Conservation (phyloP, 2,329 filamentous ascomycete genomes). For the Chrysoporthe austroafricana region DNA sequence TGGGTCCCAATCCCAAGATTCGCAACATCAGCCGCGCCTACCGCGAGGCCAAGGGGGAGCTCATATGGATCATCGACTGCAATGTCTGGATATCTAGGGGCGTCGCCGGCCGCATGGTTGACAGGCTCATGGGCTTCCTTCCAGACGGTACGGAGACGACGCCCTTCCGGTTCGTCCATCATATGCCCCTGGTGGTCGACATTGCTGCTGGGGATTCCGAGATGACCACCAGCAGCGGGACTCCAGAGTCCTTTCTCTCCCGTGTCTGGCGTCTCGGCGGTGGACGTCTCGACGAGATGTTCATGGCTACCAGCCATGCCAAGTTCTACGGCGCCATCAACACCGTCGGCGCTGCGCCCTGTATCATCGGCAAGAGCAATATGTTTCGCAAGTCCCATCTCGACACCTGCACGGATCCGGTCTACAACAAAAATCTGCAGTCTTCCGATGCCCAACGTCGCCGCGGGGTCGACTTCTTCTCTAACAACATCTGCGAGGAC, state of each 20-base stretch:
- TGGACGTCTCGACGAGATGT: slow-evolving; percentile 88
- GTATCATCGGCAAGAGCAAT: slow-evolving; percentile 94
- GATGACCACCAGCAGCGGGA: background rate
- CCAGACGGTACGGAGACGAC: slow-evolving; percentile 50
- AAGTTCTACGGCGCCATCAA: slow-evolving; percentile 99
- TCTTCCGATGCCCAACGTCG: slow-evolving; percentile 48
- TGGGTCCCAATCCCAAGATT: slow-evolving; percentile 98
- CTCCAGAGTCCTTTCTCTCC: background rate
- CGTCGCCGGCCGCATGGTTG: slow-evolving; percentile 85
- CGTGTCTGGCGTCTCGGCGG: slow-evolving; percentile 58
- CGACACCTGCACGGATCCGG: slow-evolving; percentile 67
- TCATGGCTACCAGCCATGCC: slow-evolving; percentile 89
- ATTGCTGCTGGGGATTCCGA: slow-evolving; percentile 41
- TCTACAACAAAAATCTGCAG: slow-evolving; percentile 47
- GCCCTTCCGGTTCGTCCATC: slow-evolving; percentile 91
- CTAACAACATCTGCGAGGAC: slow-evolving; percentile 95
- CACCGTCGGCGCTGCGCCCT: slow-evolving; percentile 85
- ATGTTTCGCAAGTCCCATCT: slow-evolving; percentile 97
- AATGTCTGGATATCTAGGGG: slow-evolving; percentile 89
- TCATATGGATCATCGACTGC: slow-evolving; percentile 95
- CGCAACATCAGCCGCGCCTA: slow-evolving; percentile 95
- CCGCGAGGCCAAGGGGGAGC: slow-evolving; percentile 80
- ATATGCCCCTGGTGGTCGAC: slow-evolving; percentile 89
- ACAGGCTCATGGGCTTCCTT: slow-evolving; percentile 74
- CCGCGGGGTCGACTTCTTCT: slow-evolving; percentile 87